Evolutionary conservation across 2,329 filamentous ascomycete genomes (phyloP).

Genomic region (Scytalidium lignicola): DNA sequence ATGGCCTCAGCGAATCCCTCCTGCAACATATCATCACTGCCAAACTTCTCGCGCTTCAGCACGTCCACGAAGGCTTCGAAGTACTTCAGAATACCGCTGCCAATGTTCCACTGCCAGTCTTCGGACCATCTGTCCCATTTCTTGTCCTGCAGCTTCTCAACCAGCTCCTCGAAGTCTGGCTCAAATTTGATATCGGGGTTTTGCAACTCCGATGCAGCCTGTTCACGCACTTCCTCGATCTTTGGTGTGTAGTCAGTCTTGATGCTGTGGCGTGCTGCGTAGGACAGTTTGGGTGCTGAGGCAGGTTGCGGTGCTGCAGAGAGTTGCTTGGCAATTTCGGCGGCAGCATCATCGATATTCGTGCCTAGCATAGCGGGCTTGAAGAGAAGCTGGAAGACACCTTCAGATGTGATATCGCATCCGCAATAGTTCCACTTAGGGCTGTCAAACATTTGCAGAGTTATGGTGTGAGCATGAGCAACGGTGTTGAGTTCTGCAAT

Average conservation of each 20-base stretch:
- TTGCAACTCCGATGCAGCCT: slow-evolving; percentile 31
- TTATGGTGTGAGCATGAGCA: slow-evolving; percentile 37
- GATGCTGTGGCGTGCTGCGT: slow-evolving; percentile 38
- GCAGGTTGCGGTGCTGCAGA: slow-evolving; percentile 35
- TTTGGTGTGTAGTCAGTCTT: slow-evolving; percentile 38
- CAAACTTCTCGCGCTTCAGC: slow-evolving; percentile 40
- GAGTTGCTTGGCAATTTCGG: slow-evolving; percentile 38
- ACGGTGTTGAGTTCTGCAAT: slow-evolving; percentile 44
- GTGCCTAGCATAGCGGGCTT: slow-evolving; percentile 34
- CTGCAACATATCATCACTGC: slow-evolving; percentile 22
- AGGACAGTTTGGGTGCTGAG: slow-evolving; percentile 32
- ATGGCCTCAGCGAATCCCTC: slow-evolving; percentile 18
- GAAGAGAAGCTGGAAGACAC: slow-evolving; percentile 46
- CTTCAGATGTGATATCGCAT: slow-evolving; percentile 34
- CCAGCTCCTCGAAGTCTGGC: slow-evolving; percentile 42
- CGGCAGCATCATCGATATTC: slow-evolving; percentile 36
- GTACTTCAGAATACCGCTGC: slow-evolving; percentile 36
- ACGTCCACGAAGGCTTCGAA: slow-evolving; percentile 38
- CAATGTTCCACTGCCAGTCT: slow-evolving; percentile 42
- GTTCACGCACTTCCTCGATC: slow-evolving; percentile 34
- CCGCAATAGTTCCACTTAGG: slow-evolving; percentile 39
- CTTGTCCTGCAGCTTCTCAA: slow-evolving; percentile 33
- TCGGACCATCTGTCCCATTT: slow-evolving; percentile 22
- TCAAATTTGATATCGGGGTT: slow-evolving; percentile 38
- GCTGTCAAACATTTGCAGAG: slow-evolving; percentile 39